phyloP scores from a whole-genome alignment of 805 yeast species.

The Ogataea saltuana region DNA sequence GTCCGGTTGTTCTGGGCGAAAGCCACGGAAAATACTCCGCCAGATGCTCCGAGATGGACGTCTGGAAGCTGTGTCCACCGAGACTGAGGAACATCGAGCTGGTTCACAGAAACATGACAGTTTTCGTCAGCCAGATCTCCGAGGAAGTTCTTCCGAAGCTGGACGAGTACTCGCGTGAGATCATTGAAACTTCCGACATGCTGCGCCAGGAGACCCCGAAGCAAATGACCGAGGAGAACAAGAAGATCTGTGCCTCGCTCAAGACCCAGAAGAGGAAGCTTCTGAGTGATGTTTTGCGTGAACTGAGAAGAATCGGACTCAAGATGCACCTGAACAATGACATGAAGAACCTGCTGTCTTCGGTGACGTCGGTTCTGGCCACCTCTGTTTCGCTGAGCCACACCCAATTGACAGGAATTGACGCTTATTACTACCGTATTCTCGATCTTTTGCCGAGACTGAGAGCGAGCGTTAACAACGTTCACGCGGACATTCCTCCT shows the following conservation, averaged over 20 bases:
- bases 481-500: constrained; percentile 73
- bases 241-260: constrained; percentile 67
- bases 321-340: constrained; percentile 65
- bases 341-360: constrained; percentile 59
- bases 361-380: constrained; percentile 64
- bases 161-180: constrained; percentile 53
- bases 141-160: constrained; percentile 48
- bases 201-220: constrained; percentile 79
- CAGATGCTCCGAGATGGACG: constrained; percentile 30
- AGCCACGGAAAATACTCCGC: background rate
- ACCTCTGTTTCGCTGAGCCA: constrained; percentile 47
- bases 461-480: constrained; percentile 59
- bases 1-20: constrained; percentile 28
- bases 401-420: constrained; percentile 43
- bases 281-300: constrained; percentile 74
- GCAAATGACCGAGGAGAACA: constrained; percentile 67
- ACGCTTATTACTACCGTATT: constrained; percentile 63
- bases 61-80: constrained; percentile 58
- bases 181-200: constrained; percentile 57
- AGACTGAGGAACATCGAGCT: constrained; percentile 52
- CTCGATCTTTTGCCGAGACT: constrained; percentile 81
- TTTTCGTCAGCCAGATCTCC: constrained; percentile 41
- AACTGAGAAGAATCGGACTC: constrained; percentile 75
- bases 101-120: constrained; percentile 57
- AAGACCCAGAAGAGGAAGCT: constrained; percentile 80